phyloP scores from a whole-genome alignment of 208 protist species.

The Trypanosoma melophagium region DNA sequence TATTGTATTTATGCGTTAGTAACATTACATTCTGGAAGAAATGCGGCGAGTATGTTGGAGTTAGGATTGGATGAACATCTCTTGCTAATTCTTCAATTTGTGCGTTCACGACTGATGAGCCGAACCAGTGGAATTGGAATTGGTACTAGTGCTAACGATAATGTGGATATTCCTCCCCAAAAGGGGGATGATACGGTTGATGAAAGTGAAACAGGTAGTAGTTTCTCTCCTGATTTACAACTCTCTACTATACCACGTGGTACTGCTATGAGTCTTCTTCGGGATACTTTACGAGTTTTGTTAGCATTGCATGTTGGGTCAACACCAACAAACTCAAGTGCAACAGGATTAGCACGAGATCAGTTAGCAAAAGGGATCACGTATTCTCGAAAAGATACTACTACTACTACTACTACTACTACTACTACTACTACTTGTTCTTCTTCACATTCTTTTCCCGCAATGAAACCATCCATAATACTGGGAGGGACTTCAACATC shows the following conservation, averaged over 20 bases:
- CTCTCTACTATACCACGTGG: not conserved
- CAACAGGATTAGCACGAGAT: slow-evolving; percentile 13
- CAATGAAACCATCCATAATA: not conserved
- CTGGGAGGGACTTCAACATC: not conserved
- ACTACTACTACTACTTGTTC: not conserved
- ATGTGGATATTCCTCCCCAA: no score
- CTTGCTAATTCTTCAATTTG: slow-evolving; percentile 22
- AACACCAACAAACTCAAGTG: not conserved
- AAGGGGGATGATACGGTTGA: not conserved
- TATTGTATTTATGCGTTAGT: slow-evolving; percentile 8
- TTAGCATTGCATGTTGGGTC: slow-evolving; percentile 6
- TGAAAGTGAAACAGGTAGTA: not conserved
- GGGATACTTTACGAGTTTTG: slow-evolving; percentile 12
- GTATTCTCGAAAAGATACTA: slow-evolving; percentile 5
- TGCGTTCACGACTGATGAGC: slow-evolving; percentile 7
- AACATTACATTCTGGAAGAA: not conserved
- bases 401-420: not conserved
- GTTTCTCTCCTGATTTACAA: not conserved
- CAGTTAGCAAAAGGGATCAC: slow-evolving; percentile 7
- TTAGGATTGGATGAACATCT: slow-evolving; percentile 28
- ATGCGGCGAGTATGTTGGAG: slow-evolving; percentile 8
- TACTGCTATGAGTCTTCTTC: slow-evolving; percentile 12
- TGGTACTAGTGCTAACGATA: no score
- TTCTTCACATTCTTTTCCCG: not conserved
- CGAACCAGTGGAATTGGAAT: not conserved